Evolutionary conservation across 208 protist genomes (phyloP).

Genomic region (Spongospora subterranea): DNA sequence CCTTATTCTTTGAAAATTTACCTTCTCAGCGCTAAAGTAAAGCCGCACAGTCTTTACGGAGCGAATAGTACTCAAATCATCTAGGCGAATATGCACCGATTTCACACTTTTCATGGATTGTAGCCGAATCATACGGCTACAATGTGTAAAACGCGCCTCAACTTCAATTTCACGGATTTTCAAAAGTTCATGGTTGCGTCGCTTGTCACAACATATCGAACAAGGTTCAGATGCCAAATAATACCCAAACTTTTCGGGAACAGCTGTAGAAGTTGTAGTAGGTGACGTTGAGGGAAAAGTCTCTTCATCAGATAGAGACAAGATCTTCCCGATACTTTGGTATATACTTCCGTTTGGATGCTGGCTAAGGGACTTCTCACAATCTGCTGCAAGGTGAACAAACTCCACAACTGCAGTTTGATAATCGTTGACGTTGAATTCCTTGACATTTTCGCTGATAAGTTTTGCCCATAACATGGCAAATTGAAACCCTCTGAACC

Average conservation of each 20-base stretch:
- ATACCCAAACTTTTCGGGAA: neutral
- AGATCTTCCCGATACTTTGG: neutral
- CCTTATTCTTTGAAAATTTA: neutral
- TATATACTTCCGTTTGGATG: neutral
- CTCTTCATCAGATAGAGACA: neutral
- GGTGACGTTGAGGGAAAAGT: neutral
- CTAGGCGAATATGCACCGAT: conserved; percentile 31
- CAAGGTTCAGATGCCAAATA: conserved; percentile 25
- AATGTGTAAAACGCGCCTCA: conserved; percentile 25
- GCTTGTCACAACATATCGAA: conserved; percentile 16
- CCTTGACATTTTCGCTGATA: neutral
- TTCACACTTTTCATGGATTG: neutral
- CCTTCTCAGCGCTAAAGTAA: conserved; percentile 77
- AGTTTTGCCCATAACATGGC: neutral
- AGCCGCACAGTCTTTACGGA: conserved; percentile 76
- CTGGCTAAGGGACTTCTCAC: neutral
- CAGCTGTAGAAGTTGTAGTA: neutral
- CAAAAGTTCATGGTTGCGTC: neutral
- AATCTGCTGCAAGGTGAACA: neutral
- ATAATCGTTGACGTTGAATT: neutral
- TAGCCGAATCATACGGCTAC: conserved; percentile 33
- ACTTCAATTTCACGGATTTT: conserved; percentile 11
- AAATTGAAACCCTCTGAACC: neutral
- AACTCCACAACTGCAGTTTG: neutral
- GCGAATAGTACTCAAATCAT: conserved; percentile 32